Conservation (phyloP, 2,329 filamentous ascomycete genomes). For the Ophiognomonia clavigignenti-juglandacearum region DNA sequence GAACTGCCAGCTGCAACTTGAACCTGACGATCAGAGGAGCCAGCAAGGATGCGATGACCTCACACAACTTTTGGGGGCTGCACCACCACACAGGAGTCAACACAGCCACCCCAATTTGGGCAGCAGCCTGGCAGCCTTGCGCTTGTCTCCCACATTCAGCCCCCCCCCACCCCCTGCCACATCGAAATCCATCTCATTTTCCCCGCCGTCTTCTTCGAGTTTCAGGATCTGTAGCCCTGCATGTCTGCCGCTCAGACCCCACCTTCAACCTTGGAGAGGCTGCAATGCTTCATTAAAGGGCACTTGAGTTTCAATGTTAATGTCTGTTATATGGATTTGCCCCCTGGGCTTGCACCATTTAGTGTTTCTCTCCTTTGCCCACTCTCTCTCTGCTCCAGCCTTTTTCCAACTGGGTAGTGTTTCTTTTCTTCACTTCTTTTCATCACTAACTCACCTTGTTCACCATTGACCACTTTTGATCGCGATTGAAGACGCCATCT, state of each 20-base stretch:
- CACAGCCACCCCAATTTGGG: too few relatives aligned
- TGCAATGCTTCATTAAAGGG: background rate
- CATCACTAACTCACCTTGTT: background rate
- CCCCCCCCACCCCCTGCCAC: background rate
- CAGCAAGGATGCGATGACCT: too few relatives aligned
- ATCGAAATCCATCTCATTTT: background rate
- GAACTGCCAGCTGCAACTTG: too few relatives aligned
- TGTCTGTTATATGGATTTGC: slow-evolving; percentile 5
- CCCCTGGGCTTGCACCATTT: background rate
- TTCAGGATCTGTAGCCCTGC: background rate
- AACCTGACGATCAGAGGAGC: too few relatives aligned
- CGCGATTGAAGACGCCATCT: background rate
- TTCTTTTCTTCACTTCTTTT: background rate
- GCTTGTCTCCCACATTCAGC: background rate
- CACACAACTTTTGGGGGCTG: too few relatives aligned
- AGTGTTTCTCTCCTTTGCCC: background rate
- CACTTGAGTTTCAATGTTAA: slow-evolving; percentile 1
- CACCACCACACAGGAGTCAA: too few relatives aligned
- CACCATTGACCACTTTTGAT: background rate
- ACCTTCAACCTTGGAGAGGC: background rate
- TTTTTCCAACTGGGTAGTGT: background rate
- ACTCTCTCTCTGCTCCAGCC: background rate
- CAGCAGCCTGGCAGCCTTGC: background rate
- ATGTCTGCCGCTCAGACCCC: background rate
- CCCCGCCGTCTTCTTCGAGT: background rate